A percentile compares a stretch with the other conserved stretches of the same genome.
Evolutionary conservation across 225 moss, liverwort and hornwort species (phyloP).

Genomic region (Thuidium tamariscinum): DNA sequence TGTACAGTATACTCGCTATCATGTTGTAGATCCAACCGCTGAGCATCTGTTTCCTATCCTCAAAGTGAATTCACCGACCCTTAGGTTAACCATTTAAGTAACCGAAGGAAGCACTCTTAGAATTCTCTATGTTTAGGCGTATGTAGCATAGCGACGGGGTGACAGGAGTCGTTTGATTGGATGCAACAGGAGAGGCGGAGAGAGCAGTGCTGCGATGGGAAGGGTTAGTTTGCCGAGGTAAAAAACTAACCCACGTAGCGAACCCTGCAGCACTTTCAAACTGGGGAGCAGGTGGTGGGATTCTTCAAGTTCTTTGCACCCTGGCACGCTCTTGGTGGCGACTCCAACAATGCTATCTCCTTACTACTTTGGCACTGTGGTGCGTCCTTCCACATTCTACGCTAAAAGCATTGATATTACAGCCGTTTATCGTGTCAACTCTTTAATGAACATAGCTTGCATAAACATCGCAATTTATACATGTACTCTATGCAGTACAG

Average conservation of each 20-base stretch:
- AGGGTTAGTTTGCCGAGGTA: constrained; percentile 29
- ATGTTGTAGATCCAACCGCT: neutral
- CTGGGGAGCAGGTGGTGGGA: constrained; percentile 65
- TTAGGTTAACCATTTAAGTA: neutral
- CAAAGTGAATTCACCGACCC: neutral
- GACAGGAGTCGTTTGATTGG: constrained; percentile 49
- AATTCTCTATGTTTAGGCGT: neutral
- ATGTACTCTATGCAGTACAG: neutral
- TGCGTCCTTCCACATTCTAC: constrained; percentile 2
- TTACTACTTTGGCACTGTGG: constrained; percentile 71
- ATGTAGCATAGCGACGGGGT: constrained; percentile 26
- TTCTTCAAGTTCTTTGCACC: constrained; percentile 47
- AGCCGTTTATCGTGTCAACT: neutral
- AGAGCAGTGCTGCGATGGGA: constrained; percentile 34
- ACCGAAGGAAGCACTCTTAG: neutral
- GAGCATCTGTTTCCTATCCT: neutral
- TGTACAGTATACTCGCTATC: neutral
- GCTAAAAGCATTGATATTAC: neutral
- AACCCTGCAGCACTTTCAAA: constrained; percentile 58
- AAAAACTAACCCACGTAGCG: constrained; percentile 51
- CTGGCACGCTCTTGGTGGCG: constrained; percentile 69
- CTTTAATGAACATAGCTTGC: neutral
- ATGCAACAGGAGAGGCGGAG: constrained; percentile 44
- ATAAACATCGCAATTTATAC: neutral
- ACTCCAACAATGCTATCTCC: constrained; percentile 63